phyloP scores from a whole-genome alignment of 176 grass and related monocot genomes.

The Musa itinerans region DNA sequence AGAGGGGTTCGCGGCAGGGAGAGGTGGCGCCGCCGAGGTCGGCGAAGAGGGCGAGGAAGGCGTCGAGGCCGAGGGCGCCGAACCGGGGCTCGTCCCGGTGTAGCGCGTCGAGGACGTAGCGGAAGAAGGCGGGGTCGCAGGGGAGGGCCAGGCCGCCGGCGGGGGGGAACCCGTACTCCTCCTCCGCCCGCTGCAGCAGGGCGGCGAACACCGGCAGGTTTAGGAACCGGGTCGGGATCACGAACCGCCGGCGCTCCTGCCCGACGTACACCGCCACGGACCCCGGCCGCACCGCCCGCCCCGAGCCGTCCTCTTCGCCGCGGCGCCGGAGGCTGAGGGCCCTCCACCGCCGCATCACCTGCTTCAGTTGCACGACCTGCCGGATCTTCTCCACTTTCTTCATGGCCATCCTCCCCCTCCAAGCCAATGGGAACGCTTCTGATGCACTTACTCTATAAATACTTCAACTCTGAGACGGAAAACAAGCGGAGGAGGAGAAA shows the following conservation, averaged over 20 bases:
- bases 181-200: conserved; percentile 10
- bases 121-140: conserved; percentile 19
- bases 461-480: neutral
- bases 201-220: conserved; percentile 12
- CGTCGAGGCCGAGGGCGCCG: neutral
- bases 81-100: conserved; percentile 9
- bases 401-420: neutral
- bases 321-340: conserved; percentile 3
- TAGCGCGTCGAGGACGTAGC: conserved; percentile 17
- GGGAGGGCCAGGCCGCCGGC: conserved; percentile 15
- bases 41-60: conserved; percentile 14
- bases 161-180: conserved; percentile 17
- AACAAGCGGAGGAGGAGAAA: neutral
- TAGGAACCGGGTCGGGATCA: conserved; percentile 17
- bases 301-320: neutral
- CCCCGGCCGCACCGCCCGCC: neutral
- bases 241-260: conserved; percentile 12
- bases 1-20: neutral
- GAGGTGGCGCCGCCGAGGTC: neutral
- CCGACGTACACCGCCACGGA: conserved; percentile 15
- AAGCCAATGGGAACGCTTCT: too few species aligned
- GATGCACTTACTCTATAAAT: too few species aligned
- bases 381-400: conserved; percentile 8
- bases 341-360: conserved; percentile 4
- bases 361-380: conserved; percentile 13